Evolutionary conservation across 176 grass and related monocot genomes (phyloP), one percentile per base, ranked within the genome.

Genomic region (Aegilops longissima): DNA sequence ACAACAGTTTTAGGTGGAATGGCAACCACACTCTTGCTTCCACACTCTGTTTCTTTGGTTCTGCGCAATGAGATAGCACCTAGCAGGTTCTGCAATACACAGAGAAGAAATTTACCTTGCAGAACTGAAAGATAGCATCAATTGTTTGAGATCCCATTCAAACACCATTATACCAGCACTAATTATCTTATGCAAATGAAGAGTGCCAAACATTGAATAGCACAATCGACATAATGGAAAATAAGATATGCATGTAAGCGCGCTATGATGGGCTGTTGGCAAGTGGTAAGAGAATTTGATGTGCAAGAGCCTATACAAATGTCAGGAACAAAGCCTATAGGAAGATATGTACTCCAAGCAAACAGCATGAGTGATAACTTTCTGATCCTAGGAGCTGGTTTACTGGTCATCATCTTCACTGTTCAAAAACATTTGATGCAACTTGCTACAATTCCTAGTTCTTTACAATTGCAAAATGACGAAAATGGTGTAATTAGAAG

Each of bases 1-100:
- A 86, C 78, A 82, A 98, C 84, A 74, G 86, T 93, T 88, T 96
- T 98, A 45, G 86, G 80, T 36, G 90, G 96, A 31, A 98, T 77
- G 12, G 78, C 73, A 73, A 91, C 75, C 86, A 93, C 61, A 70
- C 85, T 78, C 40, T 88, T 87, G 82, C 81, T 80, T 84, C 90
- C 88, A 85, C 56, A 82, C 66, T 89, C 83, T 33, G 24, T 36
- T 39, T 94, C 92, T 85, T 98, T 98, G 80, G 73, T 96, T 70
- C 96, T 94, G 59, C 96, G 88, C 81, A 98, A 73, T 12, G 96
- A 96, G 79, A 98, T 96, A 66, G 88, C 89, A 73, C 90, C 93
- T 67, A 98, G 89, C 76, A 98, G 88, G 76, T 89, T 93, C 96
- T 98, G 67, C n/a, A 62, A 95, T 73, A 91, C 80, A 61, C 16